phyloP scores from a whole-genome alignment of 2,329 filamentous ascomycete species.

The Sclerotinia sclerotiorum region DNA sequence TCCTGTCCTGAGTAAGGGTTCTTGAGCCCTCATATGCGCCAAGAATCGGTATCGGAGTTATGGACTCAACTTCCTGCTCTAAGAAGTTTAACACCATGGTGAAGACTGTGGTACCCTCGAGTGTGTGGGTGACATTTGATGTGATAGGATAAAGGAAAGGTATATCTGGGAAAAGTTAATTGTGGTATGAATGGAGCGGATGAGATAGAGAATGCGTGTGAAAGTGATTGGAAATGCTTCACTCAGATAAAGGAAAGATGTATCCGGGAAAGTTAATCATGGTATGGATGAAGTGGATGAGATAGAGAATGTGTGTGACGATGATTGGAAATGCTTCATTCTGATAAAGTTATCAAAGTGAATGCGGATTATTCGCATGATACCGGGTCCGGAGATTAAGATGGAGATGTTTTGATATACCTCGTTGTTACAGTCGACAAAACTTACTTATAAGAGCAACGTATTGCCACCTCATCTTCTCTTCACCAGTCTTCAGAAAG shows the following conservation, averaged over 20 bases:
- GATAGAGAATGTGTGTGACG: not conserved
- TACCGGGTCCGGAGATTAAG: not conserved
- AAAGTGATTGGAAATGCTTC: not conserved
- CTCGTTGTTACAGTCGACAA: not conserved
- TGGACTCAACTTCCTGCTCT: not conserved
- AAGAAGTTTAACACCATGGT: slow-evolving; percentile 11
- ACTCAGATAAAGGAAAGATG: not conserved
- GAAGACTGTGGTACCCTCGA: not conserved
- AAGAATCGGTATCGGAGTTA: not conserved
- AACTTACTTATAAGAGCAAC: slow-evolving; percentile 1
- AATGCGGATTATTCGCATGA: not conserved
- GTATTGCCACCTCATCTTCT: not conserved
- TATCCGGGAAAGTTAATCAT: not conserved
- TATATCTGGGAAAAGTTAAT: not conserved
- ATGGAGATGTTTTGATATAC: not conserved
- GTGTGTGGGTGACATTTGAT: not conserved
- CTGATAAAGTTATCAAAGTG: not conserved
- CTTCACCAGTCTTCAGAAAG: not conserved
- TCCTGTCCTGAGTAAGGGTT: not conserved
- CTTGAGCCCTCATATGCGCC: not conserved
- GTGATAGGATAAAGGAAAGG: slow-evolving; percentile 8
- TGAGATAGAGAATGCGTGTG: not conserved
- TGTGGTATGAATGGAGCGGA: not conserved
- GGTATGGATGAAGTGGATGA: not conserved
- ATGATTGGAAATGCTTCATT: not conserved